Evolutionary conservation across 225 moss, liverwort and hornwort genomes (phyloP), one percentile per base, ranked within the genome.

Genomic region (Sphagnum tenellum): DNA sequence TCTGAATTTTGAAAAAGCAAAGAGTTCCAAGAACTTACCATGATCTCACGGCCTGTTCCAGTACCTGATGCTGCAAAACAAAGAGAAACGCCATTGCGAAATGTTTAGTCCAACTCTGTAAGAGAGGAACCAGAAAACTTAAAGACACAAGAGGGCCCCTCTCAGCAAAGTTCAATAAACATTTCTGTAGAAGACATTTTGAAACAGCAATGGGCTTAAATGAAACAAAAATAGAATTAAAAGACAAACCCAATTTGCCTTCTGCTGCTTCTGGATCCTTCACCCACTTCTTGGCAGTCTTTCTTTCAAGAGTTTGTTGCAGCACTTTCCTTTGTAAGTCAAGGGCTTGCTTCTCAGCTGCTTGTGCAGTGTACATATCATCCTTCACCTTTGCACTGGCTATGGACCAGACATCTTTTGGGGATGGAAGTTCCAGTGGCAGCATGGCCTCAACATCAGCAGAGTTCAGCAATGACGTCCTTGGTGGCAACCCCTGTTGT

Each of bases 311-410:
- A 47, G 80, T 78, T 60, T 84, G 75, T 72, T 88, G 88, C 75
- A 91, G 75, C 9, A 83, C 88, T 59, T 75, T 91, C 58, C 88
- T 80, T 66, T 91, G 91, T 67, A 80, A 78, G 78, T 91, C 84
- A 47, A 91, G 75, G 55, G 88, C 88, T 61, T 88, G 83, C 61
- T 91, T 91, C 75, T 91, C 91, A 60, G 81, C 88, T 50, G 91
- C 88, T 44, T 86, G 86, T 70, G 76, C 82, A 12, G 88, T 83
- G 67, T 79, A 91, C 65, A 82, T 69, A 67, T 88, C 91, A 69
- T 88, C 80, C 72, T 84, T 82, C 9, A 80, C 80, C 62, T 84
- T 91, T 3, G 91, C 75, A 60, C 68, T 80, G 50, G 79, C 68
- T 52, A 91, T 74, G 48, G 82, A 86, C 91, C 88, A 86, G 10